Percentiles rank a stretch among this genome's conserved stretches.
phyloP scores from a whole-genome alignment of 164 flowering plant genomes.

The Aristolochia contorta region DNA sequence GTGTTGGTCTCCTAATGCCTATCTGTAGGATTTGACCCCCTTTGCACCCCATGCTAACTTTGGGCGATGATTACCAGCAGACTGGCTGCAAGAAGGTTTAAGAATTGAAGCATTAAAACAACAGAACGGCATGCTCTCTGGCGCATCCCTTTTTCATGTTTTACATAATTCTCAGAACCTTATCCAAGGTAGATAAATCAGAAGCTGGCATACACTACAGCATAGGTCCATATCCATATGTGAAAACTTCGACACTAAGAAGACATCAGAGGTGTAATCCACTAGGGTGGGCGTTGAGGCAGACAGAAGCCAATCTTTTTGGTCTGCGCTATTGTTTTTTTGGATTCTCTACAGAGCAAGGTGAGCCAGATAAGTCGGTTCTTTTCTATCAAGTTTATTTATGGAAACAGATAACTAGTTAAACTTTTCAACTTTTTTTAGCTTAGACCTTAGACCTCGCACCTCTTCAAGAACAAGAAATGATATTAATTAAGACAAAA shows the following conservation, averaged over 20 bases:
- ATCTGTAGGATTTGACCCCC: constrained; percentile 2
- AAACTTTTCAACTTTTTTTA: neutral
- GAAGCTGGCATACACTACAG: constrained; percentile 3
- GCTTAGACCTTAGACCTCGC: neutral
- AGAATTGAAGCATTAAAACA: neutral
- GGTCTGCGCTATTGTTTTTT: constrained; percentile 5
- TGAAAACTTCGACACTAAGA: constrained; percentile 1
- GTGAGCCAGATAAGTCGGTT: neutral
- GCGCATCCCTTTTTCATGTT: neutral
- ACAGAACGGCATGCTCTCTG: neutral
- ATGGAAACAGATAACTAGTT: neutral
- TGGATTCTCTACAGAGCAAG: neutral
- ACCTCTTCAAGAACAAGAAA: neutral
- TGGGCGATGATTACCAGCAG: neutral
- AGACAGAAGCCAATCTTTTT: constrained; percentile 3
- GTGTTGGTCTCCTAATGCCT: neutral
- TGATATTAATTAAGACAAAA: neutral
- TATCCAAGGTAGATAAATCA: constrained; percentile 4
- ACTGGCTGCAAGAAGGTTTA: neutral
- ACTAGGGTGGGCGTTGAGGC: neutral
- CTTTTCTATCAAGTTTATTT: neutral
- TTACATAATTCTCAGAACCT: constrained; percentile 2
- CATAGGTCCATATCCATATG: constrained; percentile 4
- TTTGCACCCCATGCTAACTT: neutral
- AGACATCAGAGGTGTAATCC: constrained; percentile 3